Percentiles rank a stretch among this genome's conserved stretches.
Evolutionary conservation across 176 grass and related monocot species (phyloP).

Genomic region (Triticum turgidum): DNA sequence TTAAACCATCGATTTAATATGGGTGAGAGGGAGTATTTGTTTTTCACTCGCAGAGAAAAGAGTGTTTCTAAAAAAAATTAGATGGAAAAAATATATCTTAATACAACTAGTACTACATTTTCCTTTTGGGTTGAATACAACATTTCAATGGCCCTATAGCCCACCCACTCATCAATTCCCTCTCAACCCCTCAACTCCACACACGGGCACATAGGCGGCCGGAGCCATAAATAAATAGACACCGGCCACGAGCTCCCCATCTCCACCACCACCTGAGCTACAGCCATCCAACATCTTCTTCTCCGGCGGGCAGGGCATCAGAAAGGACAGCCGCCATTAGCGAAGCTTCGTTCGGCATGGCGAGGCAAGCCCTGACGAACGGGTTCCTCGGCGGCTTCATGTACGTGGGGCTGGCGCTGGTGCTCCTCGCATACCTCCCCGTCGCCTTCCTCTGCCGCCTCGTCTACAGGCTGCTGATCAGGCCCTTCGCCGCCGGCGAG

Average conservation of each 20-base stretch:
- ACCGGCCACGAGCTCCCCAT: background rate
- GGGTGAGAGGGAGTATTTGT: too few relatives aligned
- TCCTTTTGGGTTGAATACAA: too few relatives aligned
- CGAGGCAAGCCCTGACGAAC: slow-evolving; percentile 37
- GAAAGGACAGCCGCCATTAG: background rate
- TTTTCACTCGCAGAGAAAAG: too few relatives aligned
- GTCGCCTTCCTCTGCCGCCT: slow-evolving; percentile 49
- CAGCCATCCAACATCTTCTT: background rate
- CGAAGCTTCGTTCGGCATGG: background rate
- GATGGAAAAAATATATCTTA: too few relatives aligned
- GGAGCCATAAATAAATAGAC: slow-evolving; percentile 25
- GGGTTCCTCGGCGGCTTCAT: slow-evolving; percentile 45
- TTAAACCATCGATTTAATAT: too few relatives aligned
- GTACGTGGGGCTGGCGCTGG: slow-evolving; percentile 45
- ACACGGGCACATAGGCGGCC: background rate
- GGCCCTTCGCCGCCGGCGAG: slow-evolving; percentile 51
- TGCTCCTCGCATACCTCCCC: slow-evolving; percentile 73
- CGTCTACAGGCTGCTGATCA: slow-evolving; percentile 30
- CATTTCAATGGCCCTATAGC: background rate
- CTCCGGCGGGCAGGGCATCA: background rate
- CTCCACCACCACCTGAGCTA: background rate
- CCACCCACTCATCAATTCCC: slow-evolving; percentile 27
- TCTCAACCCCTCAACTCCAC: background rate
- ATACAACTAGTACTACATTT: too few relatives aligned
- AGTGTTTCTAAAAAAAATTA: too few relatives aligned